These are phyloP conservation scores for Exophiala dermatitidis DNA, from an alignment of 2,329 filamentous ascomycete species.

Conservation along the genomic window DNA sequence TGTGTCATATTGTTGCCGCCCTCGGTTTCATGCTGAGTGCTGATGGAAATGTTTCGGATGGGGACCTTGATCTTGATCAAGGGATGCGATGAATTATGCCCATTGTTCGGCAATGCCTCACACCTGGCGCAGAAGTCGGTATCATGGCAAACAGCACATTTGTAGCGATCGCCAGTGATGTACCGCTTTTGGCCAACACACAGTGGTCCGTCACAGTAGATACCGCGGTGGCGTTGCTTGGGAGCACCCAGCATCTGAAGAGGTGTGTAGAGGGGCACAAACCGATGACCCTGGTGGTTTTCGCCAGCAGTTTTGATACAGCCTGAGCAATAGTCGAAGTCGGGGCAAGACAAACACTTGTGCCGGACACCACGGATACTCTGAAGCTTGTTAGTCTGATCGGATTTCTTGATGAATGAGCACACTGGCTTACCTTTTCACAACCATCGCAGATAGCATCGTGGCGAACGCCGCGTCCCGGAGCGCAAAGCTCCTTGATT, in stretches of 20 bases:
- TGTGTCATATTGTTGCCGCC: constrained; percentile 57
- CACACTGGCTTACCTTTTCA: constrained; percentile 51
- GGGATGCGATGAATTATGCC: constrained; percentile 91
- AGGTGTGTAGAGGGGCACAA: constrained; percentile 77
- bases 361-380: constrained; percentile 82
- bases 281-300: constrained; percentile 76
- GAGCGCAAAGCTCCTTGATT: constrained; percentile 61
- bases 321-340: constrained; percentile 87
- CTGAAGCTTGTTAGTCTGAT: constrained; percentile 32
- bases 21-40: constrained; percentile 70
- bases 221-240: constrained; percentile 62
- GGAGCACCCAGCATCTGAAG: constrained; percentile 31
- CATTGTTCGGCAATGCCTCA: constrained; percentile 76
- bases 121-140: constrained; percentile 92
- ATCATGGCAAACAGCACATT: constrained; percentile 93
- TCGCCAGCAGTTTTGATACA: constrained; percentile 62
- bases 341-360: constrained; percentile 94
- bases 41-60: constrained; percentile 79
- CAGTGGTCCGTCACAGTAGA: constrained; percentile 90
- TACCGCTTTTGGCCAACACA: constrained; percentile 57
- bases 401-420: neutral
- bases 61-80: constrained; percentile 95
- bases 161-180: constrained; percentile 85
- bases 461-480: constrained; percentile 75
- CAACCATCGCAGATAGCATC: constrained; percentile 92